phyloP scores from a whole-genome alignment of 2,329 filamentous ascomycete species.

The Colletotrichum sp. region DNA sequence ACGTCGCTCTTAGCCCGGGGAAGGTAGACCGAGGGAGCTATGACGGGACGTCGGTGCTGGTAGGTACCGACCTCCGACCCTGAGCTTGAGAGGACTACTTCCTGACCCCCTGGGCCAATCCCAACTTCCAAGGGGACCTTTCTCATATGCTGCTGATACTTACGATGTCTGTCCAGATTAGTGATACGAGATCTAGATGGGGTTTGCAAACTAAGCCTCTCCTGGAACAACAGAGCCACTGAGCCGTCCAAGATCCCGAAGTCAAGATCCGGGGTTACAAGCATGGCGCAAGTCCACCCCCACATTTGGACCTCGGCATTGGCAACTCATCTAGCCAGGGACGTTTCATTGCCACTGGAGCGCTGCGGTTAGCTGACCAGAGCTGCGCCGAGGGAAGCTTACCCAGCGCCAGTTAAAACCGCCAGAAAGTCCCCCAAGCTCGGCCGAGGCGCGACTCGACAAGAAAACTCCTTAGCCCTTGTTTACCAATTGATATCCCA shows the following conservation, averaged over 20 bases:
- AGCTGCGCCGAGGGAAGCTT: conserved; percentile 15
- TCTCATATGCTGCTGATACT: background rate
- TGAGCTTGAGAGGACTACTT: background rate
- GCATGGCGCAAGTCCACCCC: conserved; percentile 13
- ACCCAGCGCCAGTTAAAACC: conserved; percentile 14
- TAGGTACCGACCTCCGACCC: background rate
- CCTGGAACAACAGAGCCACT: background rate
- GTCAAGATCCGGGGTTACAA: conserved; percentile 12
- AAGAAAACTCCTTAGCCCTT: background rate
- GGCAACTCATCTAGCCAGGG: background rate
- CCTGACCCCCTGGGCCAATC: background rate
- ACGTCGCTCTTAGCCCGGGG: background rate
- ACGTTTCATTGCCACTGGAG: conserved; percentile 10
- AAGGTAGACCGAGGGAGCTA: background rate
- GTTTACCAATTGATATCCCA: background rate
- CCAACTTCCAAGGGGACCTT: background rate
- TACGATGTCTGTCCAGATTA: background rate
- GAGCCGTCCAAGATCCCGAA: background rate
- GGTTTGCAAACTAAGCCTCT: background rate
- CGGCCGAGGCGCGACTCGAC: conserved; percentile 6
- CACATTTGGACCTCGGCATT: conserved; percentile 23
- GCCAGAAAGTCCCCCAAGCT: background rate
- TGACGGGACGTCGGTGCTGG: background rate
- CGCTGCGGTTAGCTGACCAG: conserved; percentile 8
- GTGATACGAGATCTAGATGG: background rate